Base-by-base conservation (phyloP, 306 rosid species). In the Cercis canadensis region DNA sequence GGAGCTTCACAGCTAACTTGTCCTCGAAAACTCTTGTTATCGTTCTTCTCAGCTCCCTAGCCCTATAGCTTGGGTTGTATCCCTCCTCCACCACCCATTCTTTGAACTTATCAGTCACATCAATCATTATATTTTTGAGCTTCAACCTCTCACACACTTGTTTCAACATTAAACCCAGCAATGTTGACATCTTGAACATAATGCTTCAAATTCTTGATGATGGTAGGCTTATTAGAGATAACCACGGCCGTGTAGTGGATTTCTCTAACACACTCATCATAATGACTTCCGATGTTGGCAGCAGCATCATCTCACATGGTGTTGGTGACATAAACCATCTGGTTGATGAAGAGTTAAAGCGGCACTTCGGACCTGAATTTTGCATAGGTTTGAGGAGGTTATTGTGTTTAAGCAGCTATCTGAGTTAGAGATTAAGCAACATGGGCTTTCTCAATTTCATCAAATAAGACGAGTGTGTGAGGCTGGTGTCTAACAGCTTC, bases 401-500 rank as follows among this genome's bases (percentile, higher is more conserved):
- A 85, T 85, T 10, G 89, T 85, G 12, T 85, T 85, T 81, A 69
- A 87, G 6, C 89, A 85, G 56, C 85, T 82, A 46, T 82, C 89
- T 8, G 82, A 85, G 83, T 24, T 24, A 3, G 29, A 24, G 3
- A 24, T 24, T 1, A 3, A 24, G 29, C 89, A 0, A 87, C 87
- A 66, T 85, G 89, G 32, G 90, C 90, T 82, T 86, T 86, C 76
- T 86, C 90, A 8, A 86, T 86, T 76, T 85, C 89, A 67, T 85
- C 89, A 62, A 85, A 85, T 33, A 85, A 83, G 47, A 85, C 85
- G 24, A 85, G 87, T 4, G 89, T 85, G 74, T 85, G 82, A n/a
- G 89, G 89, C 57, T 87, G 87, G 21, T 87, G 89, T 40, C 89
- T 62, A 37, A 85, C 89, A 3, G 89, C 89, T 82, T 85, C 89